phyloP scores from a whole-genome alignment of 192 early-diverging fungal species.

The Spizellomyces punctatus region DNA sequence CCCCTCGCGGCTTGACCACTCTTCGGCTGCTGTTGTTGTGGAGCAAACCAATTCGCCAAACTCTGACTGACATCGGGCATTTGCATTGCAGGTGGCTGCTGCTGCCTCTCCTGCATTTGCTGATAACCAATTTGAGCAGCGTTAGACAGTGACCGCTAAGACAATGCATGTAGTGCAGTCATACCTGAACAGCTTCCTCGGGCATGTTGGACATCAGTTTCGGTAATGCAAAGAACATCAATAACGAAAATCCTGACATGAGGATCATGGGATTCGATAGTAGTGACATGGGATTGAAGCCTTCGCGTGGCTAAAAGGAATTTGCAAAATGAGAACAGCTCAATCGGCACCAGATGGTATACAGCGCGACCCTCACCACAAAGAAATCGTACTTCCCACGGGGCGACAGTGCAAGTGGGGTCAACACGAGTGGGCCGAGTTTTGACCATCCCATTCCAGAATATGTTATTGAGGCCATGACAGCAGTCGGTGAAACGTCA shows the following conservation, averaged over 20 bases:
- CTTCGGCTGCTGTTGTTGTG: slow-evolving; percentile 4
- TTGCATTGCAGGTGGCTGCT: slow-evolving; percentile 24
- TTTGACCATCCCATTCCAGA: slow-evolving; percentile 6
- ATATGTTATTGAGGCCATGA: slow-evolving; percentile 16
- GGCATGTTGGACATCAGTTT: slow-evolving; percentile 65
- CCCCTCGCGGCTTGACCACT: background rate
- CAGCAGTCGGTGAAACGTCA: background rate
- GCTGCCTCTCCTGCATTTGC: slow-evolving; percentile 41
- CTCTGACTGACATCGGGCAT: slow-evolving; percentile 49
- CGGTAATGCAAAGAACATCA: slow-evolving; percentile 64
- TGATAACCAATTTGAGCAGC: slow-evolving; percentile 6
- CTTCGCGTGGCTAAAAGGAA: slow-evolving; percentile 42
- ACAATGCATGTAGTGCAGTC: slow-evolving; percentile 1
- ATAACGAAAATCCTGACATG: slow-evolving; percentile 63
- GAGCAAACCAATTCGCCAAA: slow-evolving; percentile 49
- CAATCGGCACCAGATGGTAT: background rate
- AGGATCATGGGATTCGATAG: slow-evolving; percentile 71
- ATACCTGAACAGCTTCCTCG: slow-evolving; percentile 48
- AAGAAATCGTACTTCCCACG: slow-evolving; percentile 30
- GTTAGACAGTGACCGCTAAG: background rate
- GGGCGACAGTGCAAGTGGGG: slow-evolving; percentile 7
- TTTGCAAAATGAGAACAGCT: background rate
- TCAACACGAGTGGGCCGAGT: slow-evolving; percentile 4
- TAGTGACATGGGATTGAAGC: slow-evolving; percentile 60
- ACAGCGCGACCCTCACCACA: slow-evolving; percentile 6